Base-by-base conservation (phyloP, 441 rosid species). In the Hura crepitans region DNA sequence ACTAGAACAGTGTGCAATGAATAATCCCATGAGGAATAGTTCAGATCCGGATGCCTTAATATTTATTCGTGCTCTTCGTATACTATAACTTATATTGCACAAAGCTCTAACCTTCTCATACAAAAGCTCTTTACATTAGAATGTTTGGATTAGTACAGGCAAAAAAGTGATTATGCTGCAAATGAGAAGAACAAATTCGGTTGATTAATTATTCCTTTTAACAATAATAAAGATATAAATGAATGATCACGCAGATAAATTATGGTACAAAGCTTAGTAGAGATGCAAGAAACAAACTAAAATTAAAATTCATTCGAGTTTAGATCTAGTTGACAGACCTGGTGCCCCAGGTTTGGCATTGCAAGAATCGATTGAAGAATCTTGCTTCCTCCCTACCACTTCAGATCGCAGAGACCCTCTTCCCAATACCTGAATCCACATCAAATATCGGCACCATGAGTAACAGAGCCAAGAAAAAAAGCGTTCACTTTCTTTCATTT, bases 371-470 rank as follows among this genome's bases (percentile, higher is more conserved):
- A 35, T 76, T 42, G 62, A 66, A 25, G 70, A 68, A 73, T 83
- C 86, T 77, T 77, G 78, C 60, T 74, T 82, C 73, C 72, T 79
- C 50, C 60, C 81, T 35, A 68, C 56, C 65, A 69, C 66, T 72
- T 81, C 87, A 43, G 81, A 80, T 62, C 75, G 82, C 71, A 81
- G 23, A 18, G 91, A 77, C 69, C 84, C 89, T 73, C 84, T 84
- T 67, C 89, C 96, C 57, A 79, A 1, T 50, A 69, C 87, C 97
- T 86, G 71, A 70, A 71, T 65, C 49, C 70, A 60, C 51, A 57
- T 60, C 46, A 68, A 17, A 55, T 9, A 20, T 17, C 66, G 20
- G 17, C 18, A 20, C 17, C 30, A 35, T 22, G 35, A 31, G n/a
- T 25, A 46, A 50, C 42, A 39, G 14, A 31, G 5, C 27, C 45